A percentile compares a stretch with the other conserved stretches of the same genome.
phyloP scores from a whole-genome alignment of 768 basidiomycete species.

The Calocera cornea region DNA sequence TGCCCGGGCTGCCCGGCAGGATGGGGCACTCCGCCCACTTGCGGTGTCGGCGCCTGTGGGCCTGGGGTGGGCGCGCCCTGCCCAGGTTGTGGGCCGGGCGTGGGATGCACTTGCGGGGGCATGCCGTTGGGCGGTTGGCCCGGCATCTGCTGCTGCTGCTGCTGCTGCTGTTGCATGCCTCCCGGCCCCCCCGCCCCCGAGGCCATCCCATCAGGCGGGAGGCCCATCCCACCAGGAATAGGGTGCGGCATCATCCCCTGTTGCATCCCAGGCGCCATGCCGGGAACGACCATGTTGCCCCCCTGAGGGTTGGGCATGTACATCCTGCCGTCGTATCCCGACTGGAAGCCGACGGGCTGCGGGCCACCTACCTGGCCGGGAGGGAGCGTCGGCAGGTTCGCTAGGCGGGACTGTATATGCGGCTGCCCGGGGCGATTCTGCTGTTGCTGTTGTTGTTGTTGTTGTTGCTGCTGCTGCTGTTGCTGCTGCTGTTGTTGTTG shows the following conservation, averaged over 20 bases:
- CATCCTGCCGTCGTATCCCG: constrained; percentile 4
- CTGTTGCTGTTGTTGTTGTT: constrained; percentile 7
- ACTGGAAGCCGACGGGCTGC: constrained; percentile 17
- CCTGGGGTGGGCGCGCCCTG: neutral
- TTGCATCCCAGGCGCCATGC: constrained; percentile 17
- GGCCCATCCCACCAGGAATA: constrained; percentile 12
- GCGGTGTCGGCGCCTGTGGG: neutral
- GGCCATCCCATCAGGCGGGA: neutral
- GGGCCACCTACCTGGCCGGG: constrained; percentile 13
- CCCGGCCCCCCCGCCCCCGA: neutral
- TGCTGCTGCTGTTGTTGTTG: constrained; percentile 8
- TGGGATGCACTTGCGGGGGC: neutral
- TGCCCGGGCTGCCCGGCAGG: neutral
- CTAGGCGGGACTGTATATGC: constrained; percentile 16
- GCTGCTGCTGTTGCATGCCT: constrained; percentile 16
- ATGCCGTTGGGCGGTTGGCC: constrained; percentile 12
- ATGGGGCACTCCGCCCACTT: neutral
- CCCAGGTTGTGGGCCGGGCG: neutral
- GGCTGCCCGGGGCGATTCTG: neutral
- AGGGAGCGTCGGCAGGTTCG: constrained; percentile 25
- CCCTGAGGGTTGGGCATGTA: neutral
- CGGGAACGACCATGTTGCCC: neutral
- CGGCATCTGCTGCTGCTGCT: constrained; percentile 9
- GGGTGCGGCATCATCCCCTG: constrained; percentile 27
- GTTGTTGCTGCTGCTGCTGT: constrained; percentile 38